Evolutionary conservation across 306 rosid species (phyloP).

Genomic region (Pyrus pyrifolia): DNA sequence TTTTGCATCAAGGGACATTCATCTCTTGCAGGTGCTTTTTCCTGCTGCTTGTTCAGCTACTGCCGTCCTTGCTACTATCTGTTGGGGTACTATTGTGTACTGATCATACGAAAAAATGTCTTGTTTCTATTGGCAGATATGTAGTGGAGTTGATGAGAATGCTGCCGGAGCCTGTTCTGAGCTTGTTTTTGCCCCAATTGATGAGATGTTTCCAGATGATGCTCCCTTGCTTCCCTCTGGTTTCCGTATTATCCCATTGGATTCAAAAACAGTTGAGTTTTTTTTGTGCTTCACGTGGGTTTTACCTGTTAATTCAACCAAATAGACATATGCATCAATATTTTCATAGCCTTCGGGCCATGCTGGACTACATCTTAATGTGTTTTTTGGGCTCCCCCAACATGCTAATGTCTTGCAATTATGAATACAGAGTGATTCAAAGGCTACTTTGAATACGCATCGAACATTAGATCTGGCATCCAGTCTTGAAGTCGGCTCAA

Average conservation of each 20-base stretch:
- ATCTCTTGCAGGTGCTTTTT: slow-evolving; percentile 78
- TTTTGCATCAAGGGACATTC: slow-evolving; percentile 81
- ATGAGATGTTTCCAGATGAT: slow-evolving; percentile 85
- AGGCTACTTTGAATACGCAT: slow-evolving; percentile 47
- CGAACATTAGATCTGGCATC: slow-evolving; percentile 85
- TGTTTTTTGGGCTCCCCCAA: neutral
- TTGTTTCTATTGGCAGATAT: slow-evolving; percentile 39
- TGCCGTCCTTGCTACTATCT: neutral
- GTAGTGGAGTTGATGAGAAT: slow-evolving; percentile 76
- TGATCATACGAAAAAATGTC: neutral
- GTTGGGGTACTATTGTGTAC: neutral
- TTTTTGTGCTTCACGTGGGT: neutral
- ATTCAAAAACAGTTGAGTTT: slow-evolving; percentile 86
- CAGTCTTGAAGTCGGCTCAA: slow-evolving; percentile 74
- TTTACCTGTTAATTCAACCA: neutral
- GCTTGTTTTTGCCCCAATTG: slow-evolving; percentile 87
- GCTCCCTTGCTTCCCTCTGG: slow-evolving; percentile 91
- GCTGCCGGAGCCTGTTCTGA: slow-evolving; percentile 79
- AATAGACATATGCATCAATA: neutral
- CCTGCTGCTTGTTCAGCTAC: neutral
- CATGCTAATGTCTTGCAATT: neutral
- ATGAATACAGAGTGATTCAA: slow-evolving; percentile 52
- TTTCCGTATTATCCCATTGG: slow-evolving; percentile 87
- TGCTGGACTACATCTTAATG: neutral
- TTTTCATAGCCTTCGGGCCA: neutral